Evolutionary conservation across 2,329 filamentous ascomycete genomes (phyloP).

Genomic region (Hawksworthiomyces lignivorus): DNA sequence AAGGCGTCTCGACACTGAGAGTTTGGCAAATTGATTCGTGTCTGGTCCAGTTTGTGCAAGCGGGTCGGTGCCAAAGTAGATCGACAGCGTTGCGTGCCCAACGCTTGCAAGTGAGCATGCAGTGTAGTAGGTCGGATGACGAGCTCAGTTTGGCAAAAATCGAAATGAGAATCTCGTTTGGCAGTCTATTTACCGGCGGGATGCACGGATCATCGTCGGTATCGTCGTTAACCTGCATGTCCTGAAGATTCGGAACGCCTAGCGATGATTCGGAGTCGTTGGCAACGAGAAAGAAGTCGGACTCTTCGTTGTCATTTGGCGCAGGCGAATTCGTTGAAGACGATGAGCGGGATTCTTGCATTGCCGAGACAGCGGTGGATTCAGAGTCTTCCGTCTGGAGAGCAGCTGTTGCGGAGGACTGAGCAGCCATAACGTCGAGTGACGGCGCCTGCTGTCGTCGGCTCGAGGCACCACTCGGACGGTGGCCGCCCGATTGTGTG

Average conservation of each 20-base stretch:
- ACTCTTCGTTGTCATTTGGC: conserved; percentile 78
- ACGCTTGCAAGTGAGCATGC: conserved; percentile 87
- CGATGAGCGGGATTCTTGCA: conserved; percentile 48
- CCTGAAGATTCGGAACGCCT: conserved; percentile 68
- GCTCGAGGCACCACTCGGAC: not conserved
- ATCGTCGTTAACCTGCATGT: conserved; percentile 62
- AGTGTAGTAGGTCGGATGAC: conserved; percentile 70
- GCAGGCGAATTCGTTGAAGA: conserved; percentile 70
- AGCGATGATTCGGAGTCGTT: conserved; percentile 94
- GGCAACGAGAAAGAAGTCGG: conserved; percentile 80
- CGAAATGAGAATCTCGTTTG: conserved; percentile 89
- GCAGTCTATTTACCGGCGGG: conserved; percentile 76
- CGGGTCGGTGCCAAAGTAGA: conserved; percentile 87
- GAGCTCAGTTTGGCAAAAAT: conserved; percentile 79
- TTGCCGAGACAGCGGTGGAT: conserved; percentile 13
- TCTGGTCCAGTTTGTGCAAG: conserved; percentile 80
- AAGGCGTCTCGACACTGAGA: conserved; percentile 62
- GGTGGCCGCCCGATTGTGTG: not conserved
- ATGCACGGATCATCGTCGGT: conserved; percentile 36
- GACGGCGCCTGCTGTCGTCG: conserved; percentile 15
- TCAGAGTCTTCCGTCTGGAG: conserved; percentile 23
- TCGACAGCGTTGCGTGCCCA: conserved; percentile 93
- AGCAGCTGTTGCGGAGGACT: conserved; percentile 17
- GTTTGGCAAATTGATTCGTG: conserved; percentile 75
- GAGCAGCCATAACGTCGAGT: conserved; percentile 17